Evolutionary conservation across 2,329 filamentous ascomycete genomes (phyloP).

Genomic region (Aspergillus ibericus): DNA sequence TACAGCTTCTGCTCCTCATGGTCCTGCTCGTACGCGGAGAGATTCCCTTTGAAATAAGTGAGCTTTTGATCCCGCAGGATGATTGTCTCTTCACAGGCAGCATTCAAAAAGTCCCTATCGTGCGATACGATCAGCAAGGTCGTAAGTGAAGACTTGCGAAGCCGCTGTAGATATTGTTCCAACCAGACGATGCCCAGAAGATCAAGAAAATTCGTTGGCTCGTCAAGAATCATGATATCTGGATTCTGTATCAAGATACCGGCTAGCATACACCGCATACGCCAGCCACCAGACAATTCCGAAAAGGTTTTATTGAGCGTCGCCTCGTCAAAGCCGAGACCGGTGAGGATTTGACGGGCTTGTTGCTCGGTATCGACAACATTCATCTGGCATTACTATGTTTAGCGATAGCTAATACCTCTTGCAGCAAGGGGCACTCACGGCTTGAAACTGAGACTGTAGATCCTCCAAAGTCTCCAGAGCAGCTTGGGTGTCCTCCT

Average conservation of each 20-base stretch:
- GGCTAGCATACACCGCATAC: conserved; percentile 67
- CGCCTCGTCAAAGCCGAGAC: conserved; percentile 69
- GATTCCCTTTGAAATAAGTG: conserved; percentile 72
- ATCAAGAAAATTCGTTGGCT: conserved; percentile 85
- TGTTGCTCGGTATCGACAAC: conserved; percentile 64
- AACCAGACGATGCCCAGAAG: conserved; percentile 83
- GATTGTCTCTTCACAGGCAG: conserved; percentile 72
- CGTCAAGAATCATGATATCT: conserved; percentile 79
- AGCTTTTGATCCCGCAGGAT: conserved; percentile 72
- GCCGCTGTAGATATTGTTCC: conserved; percentile 65
- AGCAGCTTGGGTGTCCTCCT: conserved; percentile 67
- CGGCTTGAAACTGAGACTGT: conserved; percentile 66
- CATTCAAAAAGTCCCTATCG: conserved; percentile 76
- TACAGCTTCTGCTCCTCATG: conserved; percentile 65
- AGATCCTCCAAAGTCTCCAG: conserved; percentile 68
- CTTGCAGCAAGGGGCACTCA: conserved; percentile 29
- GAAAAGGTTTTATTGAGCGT: conserved; percentile 60
- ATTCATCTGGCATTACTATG: conserved; percentile 44
- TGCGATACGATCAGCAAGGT: conserved; percentile 81
- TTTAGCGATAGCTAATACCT: not conserved
- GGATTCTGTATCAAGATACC: conserved; percentile 67
- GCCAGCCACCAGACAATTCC: conserved; percentile 75
- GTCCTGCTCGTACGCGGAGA: conserved; percentile 69
- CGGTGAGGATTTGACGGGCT: conserved; percentile 65
- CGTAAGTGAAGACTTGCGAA: conserved; percentile 54